Evolutionary conservation across 768 basidiomycete genomes (phyloP).

Genomic region (Mycena epipterygia): DNA sequence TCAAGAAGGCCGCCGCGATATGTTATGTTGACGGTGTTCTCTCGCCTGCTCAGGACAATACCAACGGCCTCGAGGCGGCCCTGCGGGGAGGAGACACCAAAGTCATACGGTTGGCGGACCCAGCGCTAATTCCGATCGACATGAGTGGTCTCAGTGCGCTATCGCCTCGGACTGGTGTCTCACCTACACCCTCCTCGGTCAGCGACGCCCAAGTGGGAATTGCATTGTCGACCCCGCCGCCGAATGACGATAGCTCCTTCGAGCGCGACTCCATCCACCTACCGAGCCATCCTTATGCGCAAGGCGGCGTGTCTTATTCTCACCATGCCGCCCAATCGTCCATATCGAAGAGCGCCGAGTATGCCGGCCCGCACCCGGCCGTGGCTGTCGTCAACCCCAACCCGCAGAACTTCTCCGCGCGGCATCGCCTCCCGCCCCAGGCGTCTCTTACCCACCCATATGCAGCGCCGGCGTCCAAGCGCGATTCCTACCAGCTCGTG

Average conservation of each 20-base stretch:
- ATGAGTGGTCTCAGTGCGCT: constrained; percentile 33
- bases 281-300: constrained; percentile 65
- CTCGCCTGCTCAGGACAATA: constrained; percentile 40
- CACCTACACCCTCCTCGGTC: constrained; percentile 45
- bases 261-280: constrained; percentile 51
- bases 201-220: constrained; percentile 50
- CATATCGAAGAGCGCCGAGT: constrained; percentile 41
- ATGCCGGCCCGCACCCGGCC: constrained; percentile 54
- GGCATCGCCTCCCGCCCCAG: constrained; percentile 55
- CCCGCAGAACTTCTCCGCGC: constrained; percentile 45
- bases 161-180: constrained; percentile 35
- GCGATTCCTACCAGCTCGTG: constrained; percentile 53
- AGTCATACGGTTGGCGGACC: constrained; percentile 59
- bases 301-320: constrained; percentile 51
- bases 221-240: constrained; percentile 53
- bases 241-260: constrained; percentile 30
- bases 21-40: constrained; percentile 31
- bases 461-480: constrained; percentile 47
- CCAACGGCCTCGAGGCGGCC: constrained; percentile 53
- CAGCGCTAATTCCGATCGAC: constrained; percentile 51
- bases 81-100: constrained; percentile 55
- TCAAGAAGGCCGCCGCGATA: constrained; percentile 55
- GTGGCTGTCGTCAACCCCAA: constrained; percentile 27
- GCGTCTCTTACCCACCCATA: constrained; percentile 55
- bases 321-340: constrained; percentile 35